phyloP scores from a whole-genome alignment of 2,329 filamentous ascomycete genomes.

The Aureobasidium melanogenum region DNA sequence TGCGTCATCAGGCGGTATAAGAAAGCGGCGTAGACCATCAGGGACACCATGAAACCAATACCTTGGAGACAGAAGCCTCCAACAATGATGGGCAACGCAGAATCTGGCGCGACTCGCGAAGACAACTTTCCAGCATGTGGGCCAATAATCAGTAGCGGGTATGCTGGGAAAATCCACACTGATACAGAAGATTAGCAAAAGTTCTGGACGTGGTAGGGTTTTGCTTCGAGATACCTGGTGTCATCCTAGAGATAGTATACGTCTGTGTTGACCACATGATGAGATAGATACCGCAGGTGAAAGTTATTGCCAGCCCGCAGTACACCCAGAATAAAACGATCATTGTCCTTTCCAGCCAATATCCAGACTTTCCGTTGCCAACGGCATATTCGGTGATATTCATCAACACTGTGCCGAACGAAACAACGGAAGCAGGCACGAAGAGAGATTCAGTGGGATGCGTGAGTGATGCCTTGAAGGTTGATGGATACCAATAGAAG shows the following conservation, averaged over 20 bases:
- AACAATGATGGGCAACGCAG: slow-evolving; percentile 47
- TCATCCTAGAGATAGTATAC: slow-evolving; percentile 74
- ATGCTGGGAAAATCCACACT: slow-evolving; percentile 80
- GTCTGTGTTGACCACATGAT: slow-evolving; percentile 59
- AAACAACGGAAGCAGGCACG: slow-evolving; percentile 59
- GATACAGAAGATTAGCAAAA: slow-evolving; percentile 33
- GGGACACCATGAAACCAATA: slow-evolving; percentile 54
- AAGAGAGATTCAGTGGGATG: slow-evolving; percentile 75
- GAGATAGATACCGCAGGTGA: slow-evolving; percentile 64
- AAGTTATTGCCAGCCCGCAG: slow-evolving; percentile 54
- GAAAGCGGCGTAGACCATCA: slow-evolving; percentile 79
- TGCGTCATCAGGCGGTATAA: slow-evolving; percentile 84
- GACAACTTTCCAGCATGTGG: slow-evolving; percentile 59
- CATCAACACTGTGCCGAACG: slow-evolving; percentile 52
- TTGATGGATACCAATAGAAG: slow-evolving; percentile 61
- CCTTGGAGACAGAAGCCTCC: slow-evolving; percentile 54
- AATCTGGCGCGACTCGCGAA: slow-evolving; percentile 33
- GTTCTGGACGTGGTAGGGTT: too few species aligned
- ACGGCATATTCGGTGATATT: slow-evolving; percentile 69
- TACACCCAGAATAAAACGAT: slow-evolving; percentile 68
- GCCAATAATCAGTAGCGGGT: slow-evolving; percentile 68
- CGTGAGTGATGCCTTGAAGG: slow-evolving; percentile 60
- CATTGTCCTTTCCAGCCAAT: slow-evolving; percentile 49
- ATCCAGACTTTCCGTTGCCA: slow-evolving; percentile 38
- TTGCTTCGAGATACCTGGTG: slow-evolving; percentile 24